Evolutionary conservation across 257 asterid species (phyloP).

Genomic region (Thymus mandschuricus): DNA sequence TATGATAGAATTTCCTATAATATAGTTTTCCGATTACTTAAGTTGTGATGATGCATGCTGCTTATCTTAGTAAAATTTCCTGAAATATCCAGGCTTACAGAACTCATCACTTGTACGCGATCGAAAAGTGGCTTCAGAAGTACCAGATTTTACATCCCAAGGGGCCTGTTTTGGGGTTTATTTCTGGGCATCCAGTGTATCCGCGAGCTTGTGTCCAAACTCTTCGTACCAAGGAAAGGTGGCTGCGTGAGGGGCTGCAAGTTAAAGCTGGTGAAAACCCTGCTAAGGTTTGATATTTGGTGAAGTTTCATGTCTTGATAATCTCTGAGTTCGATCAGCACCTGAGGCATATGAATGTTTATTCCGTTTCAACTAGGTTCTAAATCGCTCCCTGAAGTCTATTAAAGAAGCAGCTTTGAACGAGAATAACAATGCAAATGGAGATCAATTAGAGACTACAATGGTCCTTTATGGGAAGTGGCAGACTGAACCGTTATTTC

Average conservation of each 20-base stretch:
- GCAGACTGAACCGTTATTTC: conserved; percentile 85
- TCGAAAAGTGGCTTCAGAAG: conserved; percentile 90
- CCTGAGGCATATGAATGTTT: conserved; percentile 15
- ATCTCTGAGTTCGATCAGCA: conserved; percentile 21
- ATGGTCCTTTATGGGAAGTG: conserved; percentile 79
- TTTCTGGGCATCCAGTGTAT: conserved; percentile 88
- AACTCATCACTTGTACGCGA: conserved; percentile 79
- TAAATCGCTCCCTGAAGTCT: conserved; percentile 62
- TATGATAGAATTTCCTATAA: conserved; percentile 26
- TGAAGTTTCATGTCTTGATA: conserved; percentile 26
- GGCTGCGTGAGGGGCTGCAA: conserved; percentile 91
- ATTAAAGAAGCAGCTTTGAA: conserved; percentile 52
- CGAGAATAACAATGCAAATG: conserved; percentile 51
- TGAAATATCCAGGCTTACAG: conserved; percentile 74
- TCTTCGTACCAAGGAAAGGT: conserved; percentile 73
- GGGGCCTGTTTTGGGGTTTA: conserved; percentile 85
- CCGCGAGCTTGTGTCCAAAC: conserved; percentile 89
- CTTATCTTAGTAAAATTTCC: conserved; percentile 13
- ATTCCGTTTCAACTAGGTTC: conserved; percentile 46
- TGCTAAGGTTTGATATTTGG: conserved; percentile 60
- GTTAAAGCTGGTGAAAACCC: conserved; percentile 85
- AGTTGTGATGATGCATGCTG: conserved; percentile 14
- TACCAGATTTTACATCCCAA: conserved; percentile 79
- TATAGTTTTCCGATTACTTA: conserved; percentile 21
- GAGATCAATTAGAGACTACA: conserved; percentile 44